Base-by-base conservation (phyloP, 1,139 yeast genomes). In the Saccharomyces hybrid region DNA sequence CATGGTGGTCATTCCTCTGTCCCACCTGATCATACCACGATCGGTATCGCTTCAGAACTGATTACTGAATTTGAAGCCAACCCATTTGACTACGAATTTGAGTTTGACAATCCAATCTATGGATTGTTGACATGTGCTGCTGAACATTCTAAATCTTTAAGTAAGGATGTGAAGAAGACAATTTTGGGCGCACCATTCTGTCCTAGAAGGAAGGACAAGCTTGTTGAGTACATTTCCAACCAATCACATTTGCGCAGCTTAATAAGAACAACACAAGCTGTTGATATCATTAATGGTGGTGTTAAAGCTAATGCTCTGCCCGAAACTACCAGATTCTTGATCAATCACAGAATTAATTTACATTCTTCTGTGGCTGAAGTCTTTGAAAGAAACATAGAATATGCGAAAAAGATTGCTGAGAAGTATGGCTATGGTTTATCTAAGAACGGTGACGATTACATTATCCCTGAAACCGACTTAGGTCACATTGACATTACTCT, bases 1-100 rank as follows among this genome's bases (percentile, higher is more conserved):
- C 80, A 81, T 8, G 91, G 91, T 52, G 91, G 91, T 2, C 91
- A 86, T 62, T 82, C 90, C 1, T 81, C 87, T 1, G 70, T 79
- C n/a, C 91, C 91, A 9, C 86, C 86, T 5, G 81, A 77, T 57
- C 88, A 84, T 64, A 85, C 89, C 0, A 77, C 84, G n/a, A 84
- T 86, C 65, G 91, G 91, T n/a, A 77, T 86, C 47, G 73, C 83
- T 58, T 75, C 85, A 2, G 79, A 79, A 54, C 70, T 85, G 54
- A 75, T 82, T 23, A 66, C 72, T 25, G 62, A 68, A 38, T 73
- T 84, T 47, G 90, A 85, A 63, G 64, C 65, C 14, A 74, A 77
- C 54, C 81, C 81, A 8, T 82, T 74, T 61, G 66, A 68, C 19
- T 71, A 80, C 2, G 66, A 72, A 25, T 72, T 84, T 55, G 70